phyloP scores from a whole-genome alignment of 176 grass and related monocot species.

The Lolium multiflorum region DNA sequence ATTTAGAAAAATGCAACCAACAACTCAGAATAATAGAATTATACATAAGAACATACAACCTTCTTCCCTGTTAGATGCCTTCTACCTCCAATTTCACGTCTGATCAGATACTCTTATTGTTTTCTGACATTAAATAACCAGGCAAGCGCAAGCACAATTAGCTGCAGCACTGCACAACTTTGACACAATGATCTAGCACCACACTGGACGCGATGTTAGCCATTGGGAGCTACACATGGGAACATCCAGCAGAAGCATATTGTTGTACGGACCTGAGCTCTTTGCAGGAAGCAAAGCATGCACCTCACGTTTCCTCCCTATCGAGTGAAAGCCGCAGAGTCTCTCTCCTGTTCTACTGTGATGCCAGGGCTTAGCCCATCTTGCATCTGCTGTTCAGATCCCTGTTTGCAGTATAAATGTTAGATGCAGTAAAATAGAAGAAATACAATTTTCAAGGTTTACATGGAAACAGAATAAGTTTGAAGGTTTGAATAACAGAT shows the following conservation, averaged over 20 bases:
- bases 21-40: conserved; percentile 1
- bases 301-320: conserved; percentile 30
- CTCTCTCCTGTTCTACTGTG: conserved; percentile 55
- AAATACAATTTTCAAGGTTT: not conserved
- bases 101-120: conserved; percentile 42
- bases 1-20: not conserved
- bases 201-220: conserved; percentile 28
- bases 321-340: conserved; percentile 50
- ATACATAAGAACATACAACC: conserved; percentile 40
- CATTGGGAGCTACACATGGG: conserved; percentile 5
- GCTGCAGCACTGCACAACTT: conserved; percentile 48
- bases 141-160: conserved; percentile 35
- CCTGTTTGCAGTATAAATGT: conserved; percentile 42
- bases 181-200: conserved; percentile 12
- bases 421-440: not conserved
- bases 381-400: conserved; percentile 58
- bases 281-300: conserved; percentile 31
- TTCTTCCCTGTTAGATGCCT: conserved; percentile 38
- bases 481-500: not conserved
- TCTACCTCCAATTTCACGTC: not conserved
- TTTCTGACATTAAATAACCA: conserved; percentile 13
- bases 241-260: conserved; percentile 29
- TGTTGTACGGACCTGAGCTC: conserved; percentile 53
- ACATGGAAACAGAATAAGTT: not conserved
- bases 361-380: conserved; percentile 59